Conservation (phyloP, 2,329 filamentous ascomycete species). For the Aspergillus pseudotamarii region DNA sequence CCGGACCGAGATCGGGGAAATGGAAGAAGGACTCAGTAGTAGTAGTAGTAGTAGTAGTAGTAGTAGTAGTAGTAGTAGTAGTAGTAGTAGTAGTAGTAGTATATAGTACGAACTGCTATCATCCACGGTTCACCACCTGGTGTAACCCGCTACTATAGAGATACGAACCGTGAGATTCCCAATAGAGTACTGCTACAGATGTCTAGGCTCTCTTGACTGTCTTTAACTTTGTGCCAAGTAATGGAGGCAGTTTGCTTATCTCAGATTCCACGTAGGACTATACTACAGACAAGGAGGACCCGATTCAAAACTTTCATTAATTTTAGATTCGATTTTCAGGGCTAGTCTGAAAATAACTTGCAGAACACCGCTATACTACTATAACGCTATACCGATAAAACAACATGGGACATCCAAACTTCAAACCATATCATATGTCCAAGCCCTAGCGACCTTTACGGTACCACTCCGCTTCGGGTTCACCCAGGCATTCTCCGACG, state of each 20-base stretch:
- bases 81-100: not conserved
- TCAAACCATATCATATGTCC: not conserved
- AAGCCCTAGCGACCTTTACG: slow-evolving; percentile 17
- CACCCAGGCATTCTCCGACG: slow-evolving; percentile 61
- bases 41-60: too few relatives aligned
- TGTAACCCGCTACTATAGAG: not conserved
- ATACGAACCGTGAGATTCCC: not conserved
- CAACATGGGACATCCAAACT: not conserved
- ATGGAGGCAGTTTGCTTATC: not conserved
- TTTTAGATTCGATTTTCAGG: not conserved
- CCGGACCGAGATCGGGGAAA: slow-evolving; percentile 1
- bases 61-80: too few relatives aligned
- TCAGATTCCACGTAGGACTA: not conserved
- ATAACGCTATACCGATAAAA: not conserved
- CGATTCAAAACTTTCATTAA: not conserved
- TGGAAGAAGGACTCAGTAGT: not conserved
- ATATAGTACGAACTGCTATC: not conserved
- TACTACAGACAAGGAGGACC: not conserved
- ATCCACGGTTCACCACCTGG: not conserved
- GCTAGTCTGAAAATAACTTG: not conserved
- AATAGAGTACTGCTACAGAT: not conserved
- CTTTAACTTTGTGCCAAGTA: not conserved
- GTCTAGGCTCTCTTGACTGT: not conserved
- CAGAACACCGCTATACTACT: not conserved
- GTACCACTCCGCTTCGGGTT: slow-evolving; percentile 58